Base-by-base conservation (phyloP, 2,329 filamentous ascomycete species). In the Colletotrichum zoysiae region DNA sequence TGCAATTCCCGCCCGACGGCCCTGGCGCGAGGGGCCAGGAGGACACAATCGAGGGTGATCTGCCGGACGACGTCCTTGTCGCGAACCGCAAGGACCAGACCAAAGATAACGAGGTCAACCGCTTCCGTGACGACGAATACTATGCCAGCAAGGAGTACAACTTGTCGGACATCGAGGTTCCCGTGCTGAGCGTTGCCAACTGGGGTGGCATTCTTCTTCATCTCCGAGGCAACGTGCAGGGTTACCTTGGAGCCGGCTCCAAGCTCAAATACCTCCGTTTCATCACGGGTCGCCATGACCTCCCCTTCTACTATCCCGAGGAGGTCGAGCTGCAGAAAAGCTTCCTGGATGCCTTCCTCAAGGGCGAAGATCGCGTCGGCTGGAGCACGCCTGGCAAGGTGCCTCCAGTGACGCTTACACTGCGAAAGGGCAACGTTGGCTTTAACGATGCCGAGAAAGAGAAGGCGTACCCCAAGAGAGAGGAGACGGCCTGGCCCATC, bases 171-270 rank as follows among this genome's bases (percentile, higher is more conserved):
- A 92, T 93, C 51, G 84, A 91, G 70, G 90, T 93, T 0, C 91
- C 91, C 0, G 76, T 93, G 0, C 84, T 93, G 0, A 89, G 86
- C 0, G 91, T 93, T 0, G 91, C 86, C 0, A 93, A 93, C 78
- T 93, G 90, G 91, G 91, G 91, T 14, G 91, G 91, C 1, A 93
- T 93, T 59, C 79, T 91, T 5, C 84, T 93, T 1, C 91, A 93
- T 75, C 84, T 93, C 6, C 85, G 91, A 9, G 91, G 91, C 2
- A 93, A 93, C 74, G 84, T 93, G 9, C 85, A 91, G 75, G 91
- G 91, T 0, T 93, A 87, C 68, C 81, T 82, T 1, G 84, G 89
- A 59, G 91, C 91, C 0, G 89, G 90, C 0, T 93, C 91, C 0
- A 84, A 89, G 70, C 82, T 90, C 73, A 93, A 93, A 78, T 94